Evolutionary conservation across 345 rosid species (phyloP), one percentile per base, ranked within the genome.

Genomic region (Hibiscus trionum): DNA sequence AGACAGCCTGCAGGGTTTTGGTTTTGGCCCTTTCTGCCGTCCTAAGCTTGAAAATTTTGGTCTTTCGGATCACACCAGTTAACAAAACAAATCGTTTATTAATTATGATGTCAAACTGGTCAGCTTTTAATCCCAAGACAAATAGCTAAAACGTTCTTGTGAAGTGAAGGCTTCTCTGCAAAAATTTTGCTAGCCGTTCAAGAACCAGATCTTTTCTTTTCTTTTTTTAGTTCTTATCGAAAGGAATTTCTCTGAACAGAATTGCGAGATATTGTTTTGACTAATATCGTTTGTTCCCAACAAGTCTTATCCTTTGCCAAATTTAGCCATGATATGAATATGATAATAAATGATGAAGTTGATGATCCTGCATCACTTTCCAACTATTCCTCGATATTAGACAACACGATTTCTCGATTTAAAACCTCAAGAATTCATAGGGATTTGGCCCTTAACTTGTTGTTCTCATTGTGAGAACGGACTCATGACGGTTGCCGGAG

Each of bases 1-100:
- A 3, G 33, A 66, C 56, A 66, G 70, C 55, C 46, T 21, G 69
- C n/a, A n/a, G 70, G 56, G 24, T 21, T 66, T 46, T 24, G 69
- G 7, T 24, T 66, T 37, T 26, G 70, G 39, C 7, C 17, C 19
- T 66, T 15, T 66, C 58, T 66, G 57, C 71, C 71, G 71, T 0
- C 71, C 71, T 47, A 47, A 47, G 33, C 24, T 12, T 7, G 57
- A 66, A 53, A 66, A 8, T 15, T 14, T 26, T 15, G 57, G 39
- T 2, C 5, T 56, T 33, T 66, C 3, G 21, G 24, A 26, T 66
- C 58, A 3, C 58, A 66, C 14, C 71, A 15, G 24, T 47, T 55
- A 66, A 26, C 39, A 66, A 46, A 55, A 17, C 27, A 55, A 14
- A 26, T 47, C 21, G 24, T 19, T 7, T 47, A 10, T 27, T 26